Percentiles rank a stretch among this genome's conserved stretches.
Evolutionary conservation across 1,139 yeast genomes (phyloP).

Genomic region (Suhomyces bokatorum): DNA sequence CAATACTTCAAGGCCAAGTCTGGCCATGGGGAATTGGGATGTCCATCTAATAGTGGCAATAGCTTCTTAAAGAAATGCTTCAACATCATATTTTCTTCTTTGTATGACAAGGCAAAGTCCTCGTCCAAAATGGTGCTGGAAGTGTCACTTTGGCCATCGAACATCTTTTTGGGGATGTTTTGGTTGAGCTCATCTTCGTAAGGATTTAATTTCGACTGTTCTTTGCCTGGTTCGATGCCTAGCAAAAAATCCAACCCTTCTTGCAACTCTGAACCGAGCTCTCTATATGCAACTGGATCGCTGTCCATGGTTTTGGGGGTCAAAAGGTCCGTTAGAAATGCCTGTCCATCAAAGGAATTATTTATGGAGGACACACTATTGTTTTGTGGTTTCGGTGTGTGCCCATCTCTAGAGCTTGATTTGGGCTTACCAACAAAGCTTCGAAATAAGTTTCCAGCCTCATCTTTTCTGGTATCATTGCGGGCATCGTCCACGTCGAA

Average conservation of each 20-base stretch:
- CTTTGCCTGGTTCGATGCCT: neutral
- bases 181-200: too few species aligned
- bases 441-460: conserved; percentile 7
- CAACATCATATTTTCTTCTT: conserved; percentile 52
- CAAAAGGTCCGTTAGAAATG: too few species aligned
- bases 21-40: conserved; percentile 61
- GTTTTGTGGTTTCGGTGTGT: neutral
- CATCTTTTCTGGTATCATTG: conserved; percentile 14
- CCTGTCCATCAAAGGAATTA: too few species aligned
- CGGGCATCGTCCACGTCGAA: conserved; percentile 48
- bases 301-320: neutral
- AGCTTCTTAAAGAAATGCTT: conserved; percentile 54
- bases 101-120: conserved; percentile 21
- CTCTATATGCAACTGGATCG: conserved; percentile 1
- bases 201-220: too few species aligned
- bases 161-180: too few species aligned
- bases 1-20: conserved; percentile 55
- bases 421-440: conserved; percentile 15
- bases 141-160: too few species aligned
- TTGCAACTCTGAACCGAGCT: conserved; percentile 18
- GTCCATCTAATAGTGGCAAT: conserved; percentile 53
- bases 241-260: conserved; percentile 24
- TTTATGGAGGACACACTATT: too few species aligned
- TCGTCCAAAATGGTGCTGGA: neutral
- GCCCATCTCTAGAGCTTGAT: neutral